These are phyloP conservation scores for Brachypodium distachyon DNA, from an alignment of 202 grass and related monocot species.

Conservation along the genomic window DNA sequence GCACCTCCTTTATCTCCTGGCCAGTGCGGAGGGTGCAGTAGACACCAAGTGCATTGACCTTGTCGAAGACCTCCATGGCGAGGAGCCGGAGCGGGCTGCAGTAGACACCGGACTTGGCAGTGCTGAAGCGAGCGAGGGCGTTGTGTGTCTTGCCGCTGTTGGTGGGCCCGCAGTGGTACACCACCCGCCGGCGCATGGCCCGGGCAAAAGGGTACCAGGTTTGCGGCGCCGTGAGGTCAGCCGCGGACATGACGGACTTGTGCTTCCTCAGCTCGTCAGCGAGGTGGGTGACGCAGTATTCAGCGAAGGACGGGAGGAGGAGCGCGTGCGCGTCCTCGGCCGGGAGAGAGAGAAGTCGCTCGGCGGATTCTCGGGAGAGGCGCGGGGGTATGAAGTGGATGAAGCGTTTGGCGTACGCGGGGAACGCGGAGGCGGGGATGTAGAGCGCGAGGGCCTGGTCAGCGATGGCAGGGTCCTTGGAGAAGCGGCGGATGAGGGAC, in stretches of 20 bases:
- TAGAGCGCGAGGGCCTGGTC: slow-evolving; percentile 84
- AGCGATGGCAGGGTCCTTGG: slow-evolving; percentile 53
- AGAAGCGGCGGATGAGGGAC: slow-evolving; percentile 51
- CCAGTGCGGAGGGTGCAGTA: slow-evolving; percentile 91
- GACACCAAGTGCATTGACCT: slow-evolving; percentile 73
- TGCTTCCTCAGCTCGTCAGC: slow-evolving; percentile 45
- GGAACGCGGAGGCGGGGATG: slow-evolving; percentile 57
- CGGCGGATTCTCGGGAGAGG: slow-evolving; percentile 28
- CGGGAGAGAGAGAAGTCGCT: slow-evolving; percentile 33
- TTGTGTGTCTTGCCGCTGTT: slow-evolving; percentile 98
- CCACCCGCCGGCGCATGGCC: slow-evolving; percentile 74
- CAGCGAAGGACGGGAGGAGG: slow-evolving; percentile 62
- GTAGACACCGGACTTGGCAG: slow-evolving; percentile 58
- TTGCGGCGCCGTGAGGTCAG: slow-evolving; percentile 70
- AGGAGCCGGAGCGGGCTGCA: slow-evolving; percentile 96
- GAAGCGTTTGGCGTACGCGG: slow-evolving; percentile 37
- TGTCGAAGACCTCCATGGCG: slow-evolving; percentile 97
- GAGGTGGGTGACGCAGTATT: slow-evolving; percentile 53
- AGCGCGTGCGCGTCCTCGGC: slow-evolving; percentile 39
- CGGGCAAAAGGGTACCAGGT: slow-evolving; percentile 92
- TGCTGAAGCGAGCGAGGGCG: slow-evolving; percentile 58
- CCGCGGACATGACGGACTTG: slow-evolving; percentile 41
- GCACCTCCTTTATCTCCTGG: slow-evolving; percentile 76
- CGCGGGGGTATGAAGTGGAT: slow-evolving; percentile 48
- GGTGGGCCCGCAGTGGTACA: slow-evolving; percentile 95